These are phyloP conservation scores for Pyronema domesticum DNA, from an alignment of 495 filamentous ascomycete genomes.

Conservation along the genomic window DNA sequence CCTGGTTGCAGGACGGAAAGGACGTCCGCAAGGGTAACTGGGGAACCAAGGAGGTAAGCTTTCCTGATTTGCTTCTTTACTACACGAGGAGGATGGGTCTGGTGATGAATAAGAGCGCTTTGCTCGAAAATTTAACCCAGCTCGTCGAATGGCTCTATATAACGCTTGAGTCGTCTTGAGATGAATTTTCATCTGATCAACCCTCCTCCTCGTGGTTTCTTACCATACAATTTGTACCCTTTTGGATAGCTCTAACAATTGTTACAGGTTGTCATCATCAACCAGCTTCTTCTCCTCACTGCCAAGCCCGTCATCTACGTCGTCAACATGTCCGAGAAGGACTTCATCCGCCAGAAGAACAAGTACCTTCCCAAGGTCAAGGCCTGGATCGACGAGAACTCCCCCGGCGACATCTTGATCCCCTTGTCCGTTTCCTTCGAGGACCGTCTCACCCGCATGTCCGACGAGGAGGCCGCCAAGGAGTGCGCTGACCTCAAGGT, in stretches of 20 bases:
- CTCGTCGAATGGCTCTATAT: constrained; percentile 72
- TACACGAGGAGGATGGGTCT: constrained; percentile 19
- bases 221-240: constrained; percentile 2
- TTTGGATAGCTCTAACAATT: neutral
- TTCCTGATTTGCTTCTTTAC: constrained; percentile 8
- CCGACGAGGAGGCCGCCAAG: constrained; percentile 53
- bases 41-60: constrained; percentile 84
- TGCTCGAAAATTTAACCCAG: constrained; percentile 92
- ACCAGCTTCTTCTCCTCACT: constrained; percentile 82
- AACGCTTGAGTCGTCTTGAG: constrained; percentile 65
- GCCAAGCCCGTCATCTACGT: constrained; percentile 97
- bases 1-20: constrained; percentile 56
- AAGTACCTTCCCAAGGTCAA: constrained; percentile 88
- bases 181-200: constrained; percentile 34
- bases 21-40: constrained; percentile 83
- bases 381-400: constrained; percentile 83
- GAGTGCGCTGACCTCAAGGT: constrained; percentile 80
- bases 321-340: constrained; percentile 90
- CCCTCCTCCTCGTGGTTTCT: neutral
- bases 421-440: constrained; percentile 86
- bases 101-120: constrained; percentile 97
- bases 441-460: constrained; percentile 68
- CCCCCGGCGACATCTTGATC: constrained; percentile 71
- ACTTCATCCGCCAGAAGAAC: constrained; percentile 98
- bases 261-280: constrained; percentile 83